These are phyloP conservation scores for Metarhizium humberi DNA, from an alignment of 2,329 filamentous ascomycete species.

Conservation along the genomic window DNA sequence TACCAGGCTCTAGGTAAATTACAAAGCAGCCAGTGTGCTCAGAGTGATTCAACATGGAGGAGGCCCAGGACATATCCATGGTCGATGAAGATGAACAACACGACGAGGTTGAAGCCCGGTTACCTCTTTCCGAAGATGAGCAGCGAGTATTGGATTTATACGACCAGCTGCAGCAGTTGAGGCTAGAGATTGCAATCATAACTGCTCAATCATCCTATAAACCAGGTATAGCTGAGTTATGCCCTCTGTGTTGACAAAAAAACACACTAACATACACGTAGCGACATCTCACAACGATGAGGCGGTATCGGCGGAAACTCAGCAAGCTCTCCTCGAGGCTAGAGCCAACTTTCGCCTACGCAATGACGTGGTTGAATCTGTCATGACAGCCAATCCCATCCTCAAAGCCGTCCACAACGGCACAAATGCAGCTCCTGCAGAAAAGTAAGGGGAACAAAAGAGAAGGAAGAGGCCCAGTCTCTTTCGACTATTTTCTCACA, in stretches of 20 bases:
- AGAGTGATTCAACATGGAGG: background rate
- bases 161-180: slow-evolving; percentile 61
- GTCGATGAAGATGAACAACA: slow-evolving; percentile 6
- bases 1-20: background rate
- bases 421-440: slow-evolving; percentile 52
- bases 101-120: slow-evolving; percentile 26
- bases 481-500: background rate
- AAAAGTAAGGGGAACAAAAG: slow-evolving; percentile 43
- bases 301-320: slow-evolving; percentile 46
- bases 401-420: slow-evolving; percentile 68
- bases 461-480: slow-evolving; percentile 3
- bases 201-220: slow-evolving; percentile 33
- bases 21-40: too few species aligned
- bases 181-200: slow-evolving; percentile 62
- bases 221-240: slow-evolving; percentile 19
- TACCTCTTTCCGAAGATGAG: slow-evolving; percentile 58
- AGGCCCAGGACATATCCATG: slow-evolving; percentile 17
- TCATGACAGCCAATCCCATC: slow-evolving; percentile 64
- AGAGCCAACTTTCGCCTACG: slow-evolving; percentile 61
- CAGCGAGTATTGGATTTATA: slow-evolving; percentile 58
- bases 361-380: slow-evolving; percentile 58
- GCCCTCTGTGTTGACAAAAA: background rate
- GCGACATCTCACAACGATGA: slow-evolving; percentile 22
- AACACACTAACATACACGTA: slow-evolving; percentile 5
- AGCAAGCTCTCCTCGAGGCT: slow-evolving; percentile 59